phyloP scores from a whole-genome alignment of 164 flowering plant genomes.

The Macadamia integrifolia region DNA sequence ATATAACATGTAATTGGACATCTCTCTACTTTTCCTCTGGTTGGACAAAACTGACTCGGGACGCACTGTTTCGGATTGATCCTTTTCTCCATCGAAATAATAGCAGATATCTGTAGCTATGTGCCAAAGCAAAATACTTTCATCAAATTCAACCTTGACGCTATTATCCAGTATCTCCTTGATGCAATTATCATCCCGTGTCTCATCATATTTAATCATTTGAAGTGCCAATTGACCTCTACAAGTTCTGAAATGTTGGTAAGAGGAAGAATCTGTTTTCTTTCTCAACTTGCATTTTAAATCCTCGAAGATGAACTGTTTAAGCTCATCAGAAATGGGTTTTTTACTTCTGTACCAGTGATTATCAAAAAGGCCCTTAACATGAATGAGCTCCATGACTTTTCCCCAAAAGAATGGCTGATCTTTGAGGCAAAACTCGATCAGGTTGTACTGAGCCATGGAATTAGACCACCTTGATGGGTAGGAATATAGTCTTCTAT shows the following conservation, averaged over 20 bases:
- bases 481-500: neutral
- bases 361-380: neutral
- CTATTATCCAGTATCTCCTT: neutral
- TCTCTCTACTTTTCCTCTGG: conserved; percentile 3
- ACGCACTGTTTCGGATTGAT: too few relatives aligned
- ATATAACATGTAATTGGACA: conserved; percentile 29
- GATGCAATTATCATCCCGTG: neutral
- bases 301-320: neutral
- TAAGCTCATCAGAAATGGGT: neutral
- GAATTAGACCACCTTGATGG: neutral
- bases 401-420: neutral
- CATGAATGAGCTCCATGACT: neutral
- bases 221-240: neutral
- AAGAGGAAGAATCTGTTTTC: too few relatives aligned
- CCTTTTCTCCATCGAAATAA: neutral
- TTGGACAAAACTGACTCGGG: too few relatives aligned
- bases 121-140: conserved; percentile 13
- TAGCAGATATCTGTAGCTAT: conserved; percentile 14
- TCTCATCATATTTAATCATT: too few relatives aligned
- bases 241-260: neutral
- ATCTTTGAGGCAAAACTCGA: neutral
- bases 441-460: neutral
- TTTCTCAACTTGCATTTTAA: neutral
- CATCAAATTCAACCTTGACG: neutral
- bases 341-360: neutral